phyloP scores from a whole-genome alignment of 305 asterid genomes.

The Coffea humblotiana region DNA sequence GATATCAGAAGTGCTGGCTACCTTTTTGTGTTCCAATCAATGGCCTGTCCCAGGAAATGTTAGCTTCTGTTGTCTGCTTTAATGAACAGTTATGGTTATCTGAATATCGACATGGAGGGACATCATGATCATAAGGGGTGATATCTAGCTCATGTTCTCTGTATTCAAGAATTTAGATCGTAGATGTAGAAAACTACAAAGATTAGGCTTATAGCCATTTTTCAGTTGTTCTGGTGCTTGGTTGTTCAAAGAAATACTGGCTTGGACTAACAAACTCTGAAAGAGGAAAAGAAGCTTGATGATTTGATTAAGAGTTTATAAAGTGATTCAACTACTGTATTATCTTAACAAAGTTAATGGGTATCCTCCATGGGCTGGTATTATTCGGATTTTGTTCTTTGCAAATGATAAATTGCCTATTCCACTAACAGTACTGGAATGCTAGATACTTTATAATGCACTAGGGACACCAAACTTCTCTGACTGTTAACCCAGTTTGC shows the following conservation, averaged over 20 bases:
- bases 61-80: not conserved
- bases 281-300: not conserved
- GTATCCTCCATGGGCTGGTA: not conserved
- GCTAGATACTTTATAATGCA: not conserved
- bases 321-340: not conserved
- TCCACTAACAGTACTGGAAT: not conserved
- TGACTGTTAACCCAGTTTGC: no score
- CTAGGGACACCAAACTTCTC: not conserved
- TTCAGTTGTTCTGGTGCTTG: not conserved
- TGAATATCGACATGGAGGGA: not conserved
- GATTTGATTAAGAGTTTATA: not conserved
- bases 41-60: not conserved
- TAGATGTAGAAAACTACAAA: not conserved
- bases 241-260: not conserved
- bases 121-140: not conserved
- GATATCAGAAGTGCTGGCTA: not conserved
- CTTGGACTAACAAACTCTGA: not conserved
- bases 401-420: not conserved
- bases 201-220: not conserved
- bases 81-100: not conserved
- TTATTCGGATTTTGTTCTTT: not conserved
- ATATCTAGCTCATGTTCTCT: not conserved
- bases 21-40: not conserved
- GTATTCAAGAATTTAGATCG: not conserved
- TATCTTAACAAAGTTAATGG: not conserved